Evolutionary conservation across 768 basidiomycete genomes (phyloP), one percentile per base, ranked within the genome.

Genomic region (Phaeotremella skinneri): DNA sequence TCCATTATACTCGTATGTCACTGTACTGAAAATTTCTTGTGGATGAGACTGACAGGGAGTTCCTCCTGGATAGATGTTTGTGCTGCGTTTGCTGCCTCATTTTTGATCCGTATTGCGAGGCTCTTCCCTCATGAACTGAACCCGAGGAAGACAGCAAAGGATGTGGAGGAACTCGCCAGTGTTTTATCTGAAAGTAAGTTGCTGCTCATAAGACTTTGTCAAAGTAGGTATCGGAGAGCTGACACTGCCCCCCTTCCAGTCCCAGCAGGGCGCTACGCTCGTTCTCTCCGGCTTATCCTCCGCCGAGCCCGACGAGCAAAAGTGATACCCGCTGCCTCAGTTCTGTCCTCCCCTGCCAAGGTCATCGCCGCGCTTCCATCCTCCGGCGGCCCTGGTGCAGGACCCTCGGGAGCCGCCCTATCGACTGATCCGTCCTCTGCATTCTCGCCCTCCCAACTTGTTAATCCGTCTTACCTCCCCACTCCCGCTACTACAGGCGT

Each of bases 41-140:
- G 13, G 31, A 29, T 37, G 31, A 45, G 23, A n/a, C 27, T 54
- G 45, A 26, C 27, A 45, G 66, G 53, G 56, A 39, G 90, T 72
- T 88, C 89, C 68, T 88, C 88, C 16, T 42, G 23, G 26, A 17
- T 20, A 14, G 92, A 97, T 72, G 89, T 90, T 41, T 90, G 90
- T 27, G 92, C 92, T 4, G 94, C 92, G 0, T 97, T 97, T 78
- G 84, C 89, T 21, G 92, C 91, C 13, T 90, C 90, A 2, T 88
- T 97, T 76, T 81, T 94, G 59, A 81, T 97, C 49, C 86, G 92
- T 30, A 80, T 96, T 49, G 85, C 87, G 34, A 85, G 92, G 25
- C 81, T 97, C 39, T 93, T 96, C 80, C 92, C 92, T 0, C 84
- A 85, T 42, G 89, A 92, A 62, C 88, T 90, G 65, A 83, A 94